phyloP scores from a whole-genome alignment of 129 eudicot species.

The Lonicera japonica region DNA sequence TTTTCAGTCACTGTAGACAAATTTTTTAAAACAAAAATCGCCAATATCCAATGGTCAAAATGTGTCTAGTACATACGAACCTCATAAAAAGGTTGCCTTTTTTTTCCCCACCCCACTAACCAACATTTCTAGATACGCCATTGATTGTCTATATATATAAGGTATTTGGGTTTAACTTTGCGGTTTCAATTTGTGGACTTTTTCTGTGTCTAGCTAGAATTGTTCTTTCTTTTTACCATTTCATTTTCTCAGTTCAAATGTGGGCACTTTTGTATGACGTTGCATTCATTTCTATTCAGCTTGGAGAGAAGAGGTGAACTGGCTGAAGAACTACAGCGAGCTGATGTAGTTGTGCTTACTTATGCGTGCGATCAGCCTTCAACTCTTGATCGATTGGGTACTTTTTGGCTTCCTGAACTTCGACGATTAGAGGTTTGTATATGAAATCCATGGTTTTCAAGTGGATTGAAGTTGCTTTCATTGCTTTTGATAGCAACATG shows the following conservation, averaged over 20 bases:
- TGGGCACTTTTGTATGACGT: not conserved
- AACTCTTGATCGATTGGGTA: slow-evolving; percentile 76
- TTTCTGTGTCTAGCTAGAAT: too few species aligned
- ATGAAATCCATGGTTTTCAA: not conserved
- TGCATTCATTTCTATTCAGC: slow-evolving; percentile 35
- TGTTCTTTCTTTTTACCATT: too few species aligned
- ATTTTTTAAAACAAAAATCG: too few species aligned
- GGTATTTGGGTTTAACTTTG: too few species aligned
- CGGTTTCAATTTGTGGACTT: too few species aligned
- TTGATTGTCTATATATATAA: too few species aligned
- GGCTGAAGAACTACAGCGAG: slow-evolving; percentile 71
- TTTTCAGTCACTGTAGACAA: too few species aligned
- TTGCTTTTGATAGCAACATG: not conserved
- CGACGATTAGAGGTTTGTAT: slow-evolving; percentile 68
- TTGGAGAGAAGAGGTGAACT: slow-evolving; percentile 60
- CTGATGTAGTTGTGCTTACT: slow-evolving; percentile 88
- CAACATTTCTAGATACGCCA: too few species aligned
- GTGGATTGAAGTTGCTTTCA: not conserved
- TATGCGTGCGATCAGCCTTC: slow-evolving; percentile 82
- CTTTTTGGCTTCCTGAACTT: slow-evolving; percentile 93
- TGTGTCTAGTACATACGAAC: too few species aligned
- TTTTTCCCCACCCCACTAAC: too few species aligned
- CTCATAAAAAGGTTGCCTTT: too few species aligned
- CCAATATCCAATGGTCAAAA: too few species aligned
- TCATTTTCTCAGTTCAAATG: not conserved